Percentiles rank a stretch among this genome's conserved stretches.
These are phyloP conservation scores for Boletus huronensis DNA, from an alignment of 768 basidiomycete species.

Conservation along the genomic window DNA sequence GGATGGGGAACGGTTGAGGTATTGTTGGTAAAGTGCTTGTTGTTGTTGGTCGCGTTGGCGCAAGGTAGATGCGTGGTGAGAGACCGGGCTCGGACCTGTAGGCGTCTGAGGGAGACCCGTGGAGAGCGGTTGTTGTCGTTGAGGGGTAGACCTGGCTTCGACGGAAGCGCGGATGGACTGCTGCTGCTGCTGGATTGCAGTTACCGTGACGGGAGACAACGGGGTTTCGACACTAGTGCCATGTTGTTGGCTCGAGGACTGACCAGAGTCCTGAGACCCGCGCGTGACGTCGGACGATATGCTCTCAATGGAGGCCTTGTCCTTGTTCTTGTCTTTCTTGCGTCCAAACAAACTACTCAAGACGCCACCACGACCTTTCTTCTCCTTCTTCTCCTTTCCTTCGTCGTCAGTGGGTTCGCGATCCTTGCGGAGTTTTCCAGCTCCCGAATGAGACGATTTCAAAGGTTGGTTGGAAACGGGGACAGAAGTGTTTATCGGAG, in stretches of 20 bases:
- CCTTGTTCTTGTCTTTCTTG: constrained; percentile 74
- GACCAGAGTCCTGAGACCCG: constrained; percentile 62
- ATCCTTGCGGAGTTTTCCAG: constrained; percentile 45
- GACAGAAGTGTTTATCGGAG: constrained; percentile 27
- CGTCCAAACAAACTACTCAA: constrained; percentile 76
- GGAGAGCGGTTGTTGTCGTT: constrained; percentile 23
- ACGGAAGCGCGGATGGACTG: constrained; percentile 25
- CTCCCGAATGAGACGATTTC: constrained; percentile 11
- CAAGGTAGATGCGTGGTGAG: constrained; percentile 60
- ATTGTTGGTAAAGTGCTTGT: constrained; percentile 82
- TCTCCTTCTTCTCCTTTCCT: constrained; percentile 57
- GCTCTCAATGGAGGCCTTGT: constrained; percentile 49
- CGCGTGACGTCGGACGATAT: constrained; percentile 48
- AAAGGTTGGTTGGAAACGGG: constrained; percentile 26
- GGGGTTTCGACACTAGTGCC: constrained; percentile 22
- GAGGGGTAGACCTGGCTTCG: constrained; percentile 21
- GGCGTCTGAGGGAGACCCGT: constrained; percentile 28
- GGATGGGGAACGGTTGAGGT: constrained; percentile 82
- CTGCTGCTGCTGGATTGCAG: constrained; percentile 60
- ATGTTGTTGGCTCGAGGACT: constrained; percentile 45
- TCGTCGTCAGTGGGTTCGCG: constrained; percentile 41
- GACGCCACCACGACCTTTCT: constrained; percentile 66
- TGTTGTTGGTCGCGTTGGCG: constrained; percentile 88
- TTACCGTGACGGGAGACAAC: constrained; percentile 51
- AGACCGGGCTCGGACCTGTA: constrained; percentile 42